Evolutionary conservation across 2,329 filamentous ascomycete species (phyloP), one percentile per base, ranked within the genome.

Genomic region (Rhinocladiella mackenziei): DNA sequence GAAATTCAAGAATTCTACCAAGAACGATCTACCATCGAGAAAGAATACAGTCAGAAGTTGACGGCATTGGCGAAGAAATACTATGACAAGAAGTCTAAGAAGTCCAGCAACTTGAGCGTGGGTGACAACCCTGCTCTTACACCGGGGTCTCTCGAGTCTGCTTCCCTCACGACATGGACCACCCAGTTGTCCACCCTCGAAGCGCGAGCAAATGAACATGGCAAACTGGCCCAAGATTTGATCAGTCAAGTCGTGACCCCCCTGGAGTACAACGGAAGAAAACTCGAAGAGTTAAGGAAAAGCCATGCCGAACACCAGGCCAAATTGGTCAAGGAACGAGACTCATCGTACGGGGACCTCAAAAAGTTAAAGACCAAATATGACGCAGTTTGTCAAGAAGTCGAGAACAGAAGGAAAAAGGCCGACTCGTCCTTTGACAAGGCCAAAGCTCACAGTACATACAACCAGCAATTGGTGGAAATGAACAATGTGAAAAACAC

Each of bases 401-500:
- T 98, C 18, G 92, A 98, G 71, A 86, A 82, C 56, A 83, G 84
- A 65, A 84, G 92, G 60, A 97, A 96, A 72, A 98, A 98, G 75
- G 82, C 85, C 38, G 92, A 98, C 60, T 84, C 84, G 34, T 81
- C 89, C n/a, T 94, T 92, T 60, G 91, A 97, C 55, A 96, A 95
- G 69, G 71, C 80, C 51, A 98, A 96, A 70, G 89, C 91, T 5
- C 86, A 95, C 62, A 84, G 80, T 62, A 82, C 87, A 26, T 98
- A 94, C 66, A 87, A 94, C 60, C 88, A 95, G 62, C 91, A 97
- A 65, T 75, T 94, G 48, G 70, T 83, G 48, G 92, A 98, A 57
- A 97, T 97, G 92, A 86, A 92, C 68, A 98, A 98, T 63, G 78
- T 84, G 64, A 98, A 98, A 74, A 98, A 98, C 65, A 89, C 86